Evolutionary conservation across 139 green algal species (phyloP), one percentile per base, ranked within the genome.

Genomic region (Picochlorum sp.): DNA sequence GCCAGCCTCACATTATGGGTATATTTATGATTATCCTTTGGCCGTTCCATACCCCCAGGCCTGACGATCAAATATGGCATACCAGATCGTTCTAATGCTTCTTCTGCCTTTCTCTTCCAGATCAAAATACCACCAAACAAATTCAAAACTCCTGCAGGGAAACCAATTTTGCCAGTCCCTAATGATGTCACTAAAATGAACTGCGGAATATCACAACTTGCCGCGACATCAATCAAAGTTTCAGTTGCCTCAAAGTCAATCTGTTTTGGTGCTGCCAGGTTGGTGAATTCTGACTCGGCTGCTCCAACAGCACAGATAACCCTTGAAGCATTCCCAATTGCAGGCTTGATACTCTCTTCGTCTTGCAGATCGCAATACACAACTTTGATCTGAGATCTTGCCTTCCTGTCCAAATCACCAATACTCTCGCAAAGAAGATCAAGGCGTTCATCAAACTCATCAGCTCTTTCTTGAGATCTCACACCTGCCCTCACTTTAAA

Each of bases 1-100:
- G 67, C 70, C 7, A 97, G 59, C 8, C 76, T 52, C 62, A 96
- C 60, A 67, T 94, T 94, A 81, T 97, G 81, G 6, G 82, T 95
- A n/a, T 74, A 24, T 79, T 96, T 94, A 84, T 89, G 90, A 55
- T 87, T 68, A 68, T 97, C 91, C 0, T 64, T 88, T 20, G 90
- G 85, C 4, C 83, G 69, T 79, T 96, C 90, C 88, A 96, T 92
- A 68, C 90, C 91, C 30, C 90, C 85, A 5, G 90, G 90, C 16
- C 91, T 78, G 34, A 97, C 83, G 41, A 97, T 95, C 20, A 83
- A 78, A 80, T 92, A 97, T 1, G 66, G 62, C 72, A 97, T 85
- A 67, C 88, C 88, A 63, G 78, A 90, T 15, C 28, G 44, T 67
- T 90, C 75, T 45, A 97, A 83, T 21, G 81, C 84, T 68, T 85